A percentile compares a stretch with the other conserved stretches of the same genome.
phyloP scores from a whole-genome alignment of 2,329 filamentous ascomycete genomes.

The Cyphellophora attinorum region DNA sequence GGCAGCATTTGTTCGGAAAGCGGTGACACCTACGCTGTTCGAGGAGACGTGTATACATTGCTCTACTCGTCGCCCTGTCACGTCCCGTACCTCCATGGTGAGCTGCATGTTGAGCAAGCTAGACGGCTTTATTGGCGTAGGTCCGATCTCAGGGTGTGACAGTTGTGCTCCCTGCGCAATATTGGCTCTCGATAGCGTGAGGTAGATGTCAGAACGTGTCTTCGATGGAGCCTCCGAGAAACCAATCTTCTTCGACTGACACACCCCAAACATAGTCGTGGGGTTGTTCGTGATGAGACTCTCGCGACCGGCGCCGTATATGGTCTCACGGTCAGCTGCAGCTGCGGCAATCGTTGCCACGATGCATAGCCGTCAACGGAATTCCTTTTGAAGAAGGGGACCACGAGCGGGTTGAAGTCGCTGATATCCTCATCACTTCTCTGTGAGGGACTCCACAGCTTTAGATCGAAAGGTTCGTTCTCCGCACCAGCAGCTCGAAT shows the following conservation, averaged over 20 bases:
- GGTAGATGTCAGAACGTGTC: conserved; percentile 84
- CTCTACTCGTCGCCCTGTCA: conserved; percentile 71
- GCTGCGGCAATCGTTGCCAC: too few relatives aligned
- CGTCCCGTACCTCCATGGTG: conserved; percentile 75
- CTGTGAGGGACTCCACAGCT: conserved; percentile 61
- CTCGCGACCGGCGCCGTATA: conserved; percentile 74
- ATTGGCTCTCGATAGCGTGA: conserved; percentile 72
- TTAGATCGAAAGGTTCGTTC: conserved; percentile 49
- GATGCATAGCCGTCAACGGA: too few relatives aligned
- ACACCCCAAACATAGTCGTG: conserved; percentile 72
- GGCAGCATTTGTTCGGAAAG: conserved; percentile 77
- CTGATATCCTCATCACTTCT: conserved; percentile 43
- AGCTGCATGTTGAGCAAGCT: conserved; percentile 71
- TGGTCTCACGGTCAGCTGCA: too few relatives aligned
- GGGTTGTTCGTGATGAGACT: conserved; percentile 75
- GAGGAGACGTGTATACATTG: conserved; percentile 81
- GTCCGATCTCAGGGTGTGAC: conserved; percentile 67
- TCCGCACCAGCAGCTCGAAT: conserved; percentile 65
- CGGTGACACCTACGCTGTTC: conserved; percentile 67
- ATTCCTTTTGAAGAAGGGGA: too few relatives aligned
- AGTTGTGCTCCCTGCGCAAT: conserved; percentile 58
- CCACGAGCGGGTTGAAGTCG: conserved; percentile 31
- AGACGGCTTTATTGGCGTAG: conserved; percentile 57
- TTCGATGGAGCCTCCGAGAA: conserved; percentile 88
- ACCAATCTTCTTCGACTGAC: conserved; percentile 77